These are phyloP conservation scores for Mortierella alpina DNA, from an alignment of 192 early-diverging fungal species.

Conservation along the genomic window DNA sequence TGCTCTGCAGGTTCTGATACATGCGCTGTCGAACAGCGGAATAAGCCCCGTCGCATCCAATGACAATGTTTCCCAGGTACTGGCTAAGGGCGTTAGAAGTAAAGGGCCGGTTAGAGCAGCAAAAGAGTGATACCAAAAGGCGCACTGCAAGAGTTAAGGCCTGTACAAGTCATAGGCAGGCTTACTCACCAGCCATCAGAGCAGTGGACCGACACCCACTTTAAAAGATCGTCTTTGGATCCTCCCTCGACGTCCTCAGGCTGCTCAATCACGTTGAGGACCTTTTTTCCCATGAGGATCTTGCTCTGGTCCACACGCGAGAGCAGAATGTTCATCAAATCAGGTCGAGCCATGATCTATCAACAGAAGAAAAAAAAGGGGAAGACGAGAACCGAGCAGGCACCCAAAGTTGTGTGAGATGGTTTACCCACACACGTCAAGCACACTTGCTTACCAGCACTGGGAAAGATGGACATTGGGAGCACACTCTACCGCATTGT, in stretches of 20 bases:
- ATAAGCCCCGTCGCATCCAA: constrained; percentile 3
- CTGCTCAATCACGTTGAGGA: constrained; percentile 9
- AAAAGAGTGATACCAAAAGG: too few relatives aligned
- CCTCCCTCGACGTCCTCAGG: not conserved
- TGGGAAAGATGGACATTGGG: too few relatives aligned
- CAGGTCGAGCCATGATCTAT: constrained; percentile 13
- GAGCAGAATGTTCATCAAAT: constrained; percentile 8
- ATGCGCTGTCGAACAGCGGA: constrained; percentile 4
- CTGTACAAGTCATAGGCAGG: not conserved
- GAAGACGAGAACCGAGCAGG: too few relatives aligned
- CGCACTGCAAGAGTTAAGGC: not conserved
- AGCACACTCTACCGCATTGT: not conserved
- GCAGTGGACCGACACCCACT: not conserved
- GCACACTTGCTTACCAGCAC: too few relatives aligned
- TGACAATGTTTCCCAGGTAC: not conserved
- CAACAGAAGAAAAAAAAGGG: not conserved
- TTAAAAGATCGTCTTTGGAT: not conserved
- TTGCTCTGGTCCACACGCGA: not conserved
- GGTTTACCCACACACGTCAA: too few relatives aligned
- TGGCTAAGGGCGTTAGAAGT: not conserved
- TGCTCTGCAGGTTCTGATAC: constrained; percentile 1
- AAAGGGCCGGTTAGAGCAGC: too few relatives aligned
- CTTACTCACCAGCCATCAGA: not conserved
- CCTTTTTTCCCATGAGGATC: constrained; percentile 5
- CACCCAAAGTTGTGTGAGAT: too few relatives aligned